Evolutionary conservation across 805 yeast species (phyloP).

Genomic region (Wickerhamiella galacta): DNA sequence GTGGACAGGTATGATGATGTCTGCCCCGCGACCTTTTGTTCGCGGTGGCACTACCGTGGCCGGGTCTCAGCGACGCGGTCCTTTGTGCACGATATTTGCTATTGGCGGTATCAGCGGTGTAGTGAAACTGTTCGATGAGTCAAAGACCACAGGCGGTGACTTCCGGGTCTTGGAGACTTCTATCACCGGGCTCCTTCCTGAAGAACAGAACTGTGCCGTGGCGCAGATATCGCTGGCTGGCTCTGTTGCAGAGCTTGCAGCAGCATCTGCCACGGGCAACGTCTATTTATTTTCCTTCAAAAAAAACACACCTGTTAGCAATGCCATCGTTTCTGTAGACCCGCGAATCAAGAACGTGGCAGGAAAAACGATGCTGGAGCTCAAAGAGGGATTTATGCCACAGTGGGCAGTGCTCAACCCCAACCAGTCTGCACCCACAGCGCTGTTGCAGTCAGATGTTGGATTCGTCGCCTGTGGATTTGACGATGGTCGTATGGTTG

Average conservation of each 20-base stretch:
- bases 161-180: conserved; percentile 43
- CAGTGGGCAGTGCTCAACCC: conserved; percentile 29
- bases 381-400: conserved; percentile 50
- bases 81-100: conserved; percentile 34
- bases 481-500: conserved; percentile 52
- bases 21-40: conserved; percentile 35
- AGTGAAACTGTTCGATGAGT: conserved; percentile 66
- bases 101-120: conserved; percentile 71
- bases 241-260: conserved; percentile 58
- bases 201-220: conserved; percentile 30
- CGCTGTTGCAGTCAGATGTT: conserved; percentile 49
- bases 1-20: conserved; percentile 65
- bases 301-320: conserved; percentile 28
- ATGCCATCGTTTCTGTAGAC: too few species aligned
- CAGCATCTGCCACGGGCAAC: conserved; percentile 52
- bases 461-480: conserved; percentile 79
- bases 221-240: conserved; percentile 55
- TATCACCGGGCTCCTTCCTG: conserved; percentile 25
- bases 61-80: conserved; percentile 31
- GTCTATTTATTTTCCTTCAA: conserved; percentile 62
- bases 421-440: conserved; percentile 34
- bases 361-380: too few species aligned
- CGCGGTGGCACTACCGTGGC: conserved; percentile 66
- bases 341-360: too few species aligned
- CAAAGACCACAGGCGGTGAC: conserved; percentile 53